Conservation (phyloP, 169 alveolate species). For the Plasmodium adleri region DNA sequence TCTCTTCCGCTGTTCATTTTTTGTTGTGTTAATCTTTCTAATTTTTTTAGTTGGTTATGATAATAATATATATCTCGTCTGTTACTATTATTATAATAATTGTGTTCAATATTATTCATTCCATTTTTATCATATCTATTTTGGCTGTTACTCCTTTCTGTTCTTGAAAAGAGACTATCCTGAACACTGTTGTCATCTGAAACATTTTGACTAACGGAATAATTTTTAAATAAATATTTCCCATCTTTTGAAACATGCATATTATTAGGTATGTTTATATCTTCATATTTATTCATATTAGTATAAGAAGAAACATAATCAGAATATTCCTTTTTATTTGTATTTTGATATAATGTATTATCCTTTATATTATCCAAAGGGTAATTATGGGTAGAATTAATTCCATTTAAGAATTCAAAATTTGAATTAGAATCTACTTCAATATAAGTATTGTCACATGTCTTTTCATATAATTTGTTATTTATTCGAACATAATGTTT, state of each 20-base stretch:
- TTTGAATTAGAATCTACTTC: too few relatives aligned
- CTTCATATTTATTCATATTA: constrained; percentile 8
- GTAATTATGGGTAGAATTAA: neutral
- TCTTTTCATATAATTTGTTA: too few relatives aligned
- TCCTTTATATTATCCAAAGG: neutral
- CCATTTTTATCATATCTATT: neutral
- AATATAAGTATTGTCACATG: too few relatives aligned
- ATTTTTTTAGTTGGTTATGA: too few relatives aligned
- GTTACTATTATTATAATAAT: constrained; percentile 4
- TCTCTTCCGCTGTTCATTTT: too few relatives aligned
- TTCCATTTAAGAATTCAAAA: too few relatives aligned
- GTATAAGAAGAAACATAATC: neutral
- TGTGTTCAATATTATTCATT: neutral
- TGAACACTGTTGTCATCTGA: neutral
- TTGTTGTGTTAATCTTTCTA: too few relatives aligned
- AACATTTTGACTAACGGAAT: neutral
- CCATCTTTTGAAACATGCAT: neutral
- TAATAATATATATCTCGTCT: too few relatives aligned
- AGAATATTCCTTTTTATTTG: neutral
- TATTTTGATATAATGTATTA: constrained; percentile 3
- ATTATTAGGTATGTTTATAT: neutral
- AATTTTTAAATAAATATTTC: neutral
- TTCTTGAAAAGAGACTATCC: neutral
- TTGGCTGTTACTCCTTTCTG: neutral
- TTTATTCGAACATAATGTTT: too few relatives aligned